A percentile compares a stretch with the other conserved stretches of the same genome.
These are phyloP conservation scores for Corylus heterophylla DNA, from an alignment of 306 rosid genomes.

Conservation along the genomic window DNA sequence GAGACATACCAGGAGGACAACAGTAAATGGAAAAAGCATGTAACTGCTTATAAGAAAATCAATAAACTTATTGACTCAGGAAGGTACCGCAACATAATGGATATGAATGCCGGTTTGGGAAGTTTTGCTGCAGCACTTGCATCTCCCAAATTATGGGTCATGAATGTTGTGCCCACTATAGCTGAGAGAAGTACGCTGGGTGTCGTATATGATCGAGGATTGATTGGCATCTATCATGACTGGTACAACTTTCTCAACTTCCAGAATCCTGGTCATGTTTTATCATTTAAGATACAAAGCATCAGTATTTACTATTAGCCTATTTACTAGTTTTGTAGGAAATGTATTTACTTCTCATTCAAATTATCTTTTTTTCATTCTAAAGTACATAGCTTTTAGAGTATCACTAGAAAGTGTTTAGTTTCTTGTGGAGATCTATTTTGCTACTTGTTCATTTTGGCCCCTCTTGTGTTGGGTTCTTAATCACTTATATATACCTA, in stretches of 20 bases:
- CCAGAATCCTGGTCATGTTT: constrained; percentile 11
- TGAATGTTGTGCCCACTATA: constrained; percentile 91
- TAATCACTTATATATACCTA: not conserved
- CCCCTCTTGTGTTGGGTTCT: constrained; percentile 19
- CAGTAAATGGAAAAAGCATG: constrained; percentile 82
- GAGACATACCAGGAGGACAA: constrained; percentile 66
- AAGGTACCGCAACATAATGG: constrained; percentile 96
- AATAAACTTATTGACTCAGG: constrained; percentile 70
- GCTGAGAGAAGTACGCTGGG: constrained; percentile 79
- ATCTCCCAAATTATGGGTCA: constrained; percentile 85
- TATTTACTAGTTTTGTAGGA: not conserved
- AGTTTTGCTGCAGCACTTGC: constrained; percentile 85
- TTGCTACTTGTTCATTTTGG: not conserved
- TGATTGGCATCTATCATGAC: constrained; percentile 92
- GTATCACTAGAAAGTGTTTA: not conserved
- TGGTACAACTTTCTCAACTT: constrained; percentile 53
- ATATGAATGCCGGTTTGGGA: constrained; percentile 95
- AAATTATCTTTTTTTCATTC: not conserved
- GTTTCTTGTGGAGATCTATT: not conserved
- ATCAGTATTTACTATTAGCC: not conserved
- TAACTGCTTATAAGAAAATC: constrained; percentile 74
- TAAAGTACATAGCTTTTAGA: not conserved
- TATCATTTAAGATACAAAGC: constrained; percentile 9
- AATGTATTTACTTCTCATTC: not conserved
- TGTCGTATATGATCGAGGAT: constrained; percentile 72